These are phyloP conservation scores for Apium graveolens DNA, from an alignment of 129 eudicot genomes.

Conservation along the genomic window DNA sequence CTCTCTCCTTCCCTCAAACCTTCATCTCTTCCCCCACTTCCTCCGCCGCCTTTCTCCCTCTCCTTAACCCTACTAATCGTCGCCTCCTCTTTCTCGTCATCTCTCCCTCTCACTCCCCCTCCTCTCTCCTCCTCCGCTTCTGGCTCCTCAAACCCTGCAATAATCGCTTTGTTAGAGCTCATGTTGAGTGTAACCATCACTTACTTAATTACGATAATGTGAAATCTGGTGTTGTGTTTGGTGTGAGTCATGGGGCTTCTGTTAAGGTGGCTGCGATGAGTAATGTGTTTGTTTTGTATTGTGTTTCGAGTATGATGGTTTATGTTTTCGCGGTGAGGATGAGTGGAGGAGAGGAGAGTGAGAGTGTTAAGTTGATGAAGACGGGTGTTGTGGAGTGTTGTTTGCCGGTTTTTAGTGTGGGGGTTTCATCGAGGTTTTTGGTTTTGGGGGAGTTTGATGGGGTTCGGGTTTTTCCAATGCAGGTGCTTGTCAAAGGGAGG, in stretches of 20 bases:
- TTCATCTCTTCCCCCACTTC: constrained; percentile 54
- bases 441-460: constrained; percentile 79
- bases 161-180: constrained; percentile 30
- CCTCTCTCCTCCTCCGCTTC: constrained; percentile 57
- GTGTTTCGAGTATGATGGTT: constrained; percentile 43
- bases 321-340: constrained; percentile 69
- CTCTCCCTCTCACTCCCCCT: constrained; percentile 45
- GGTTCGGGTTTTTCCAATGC: constrained; percentile 62
- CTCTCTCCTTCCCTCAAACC: constrained; percentile 40
- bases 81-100: constrained; percentile 50
- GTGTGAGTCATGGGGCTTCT: constrained; percentile 55
- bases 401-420: constrained; percentile 45
- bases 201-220: constrained; percentile 42
- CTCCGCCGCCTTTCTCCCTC: constrained; percentile 67
- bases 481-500: constrained; percentile 56
- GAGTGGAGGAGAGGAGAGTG: constrained; percentile 28
- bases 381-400: constrained; percentile 70
- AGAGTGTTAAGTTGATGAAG: constrained; percentile 53
- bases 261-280: constrained; percentile 35
- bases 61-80: constrained; percentile 31
- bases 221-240: constrained; percentile 46
- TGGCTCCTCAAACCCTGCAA: constrained; percentile 21
- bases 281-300: constrained; percentile 66
- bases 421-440: constrained; percentile 53
- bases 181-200: constrained; percentile 39